These are phyloP conservation scores for Amylocystis lapponica DNA, from an alignment of 768 basidiomycete species.

Conservation along the genomic window DNA sequence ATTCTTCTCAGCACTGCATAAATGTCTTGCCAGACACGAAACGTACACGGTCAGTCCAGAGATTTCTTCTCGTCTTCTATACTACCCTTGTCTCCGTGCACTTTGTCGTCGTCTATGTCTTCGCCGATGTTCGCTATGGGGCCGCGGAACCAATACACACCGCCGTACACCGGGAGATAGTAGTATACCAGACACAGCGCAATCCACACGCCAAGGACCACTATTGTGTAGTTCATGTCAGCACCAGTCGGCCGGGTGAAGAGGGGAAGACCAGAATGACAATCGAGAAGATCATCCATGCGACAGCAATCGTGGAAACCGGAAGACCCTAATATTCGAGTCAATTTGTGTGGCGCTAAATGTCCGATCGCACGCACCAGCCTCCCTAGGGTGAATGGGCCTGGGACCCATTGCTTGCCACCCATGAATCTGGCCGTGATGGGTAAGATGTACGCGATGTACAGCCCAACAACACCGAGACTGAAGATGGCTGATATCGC, in stretches of 20 bases:
- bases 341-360: neutral
- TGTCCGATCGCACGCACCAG: too few relatives aligned
- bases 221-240: slow-evolving; percentile 68
- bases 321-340: slow-evolving; percentile 53
- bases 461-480: slow-evolving; percentile 39
- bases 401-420: slow-evolving; percentile 38
- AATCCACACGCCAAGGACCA: slow-evolving; percentile 53
- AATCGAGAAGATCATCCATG: slow-evolving; percentile 60
- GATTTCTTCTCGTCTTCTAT: neutral
- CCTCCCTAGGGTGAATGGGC: slow-evolving; percentile 10
- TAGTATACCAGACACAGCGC: slow-evolving; percentile 54
- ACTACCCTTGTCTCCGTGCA: neutral
- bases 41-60: too few relatives aligned
- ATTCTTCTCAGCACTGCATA: too few relatives aligned
- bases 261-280: slow-evolving; percentile 61
- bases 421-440: slow-evolving; percentile 46
- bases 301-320: slow-evolving; percentile 45
- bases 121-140: slow-evolving; percentile 44
- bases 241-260: slow-evolving; percentile 37
- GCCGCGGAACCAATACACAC: slow-evolving; percentile 64
- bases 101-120: neutral
- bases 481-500: slow-evolving; percentile 56
- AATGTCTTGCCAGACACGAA: too few relatives aligned
- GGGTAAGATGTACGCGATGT: slow-evolving; percentile 39
- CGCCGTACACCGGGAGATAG: slow-evolving; percentile 65